Percentiles rank a stretch among this genome's conserved stretches.
Conservation (phyloP, 1,284 basidiomycete species). For the Kalmanozyma brasiliensis region DNA sequence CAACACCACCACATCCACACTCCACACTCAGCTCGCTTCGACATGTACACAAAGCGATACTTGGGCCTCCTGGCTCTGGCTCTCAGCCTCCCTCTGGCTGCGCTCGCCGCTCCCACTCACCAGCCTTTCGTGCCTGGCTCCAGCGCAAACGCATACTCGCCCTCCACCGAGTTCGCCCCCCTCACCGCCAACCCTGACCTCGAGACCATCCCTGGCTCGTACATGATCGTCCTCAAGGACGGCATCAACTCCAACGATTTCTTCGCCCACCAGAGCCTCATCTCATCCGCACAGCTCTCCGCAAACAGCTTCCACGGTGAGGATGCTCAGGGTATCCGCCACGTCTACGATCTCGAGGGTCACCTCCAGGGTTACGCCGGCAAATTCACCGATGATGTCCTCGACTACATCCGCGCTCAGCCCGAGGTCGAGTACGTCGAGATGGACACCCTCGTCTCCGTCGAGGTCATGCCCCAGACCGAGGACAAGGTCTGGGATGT, state of each 20-base stretch:
- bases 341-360: slow-evolving; percentile 61
- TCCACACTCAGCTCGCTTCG: slow-evolving; percentile 3
- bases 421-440: slow-evolving; percentile 95
- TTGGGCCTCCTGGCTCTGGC: slow-evolving; percentile 49
- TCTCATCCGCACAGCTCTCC: slow-evolving; percentile 52
- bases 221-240: slow-evolving; percentile 66
- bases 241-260: slow-evolving; percentile 56
- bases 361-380: slow-evolving; percentile 83
- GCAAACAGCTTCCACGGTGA: slow-evolving; percentile 54
- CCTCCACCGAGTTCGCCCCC: slow-evolving; percentile 46
- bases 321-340: slow-evolving; percentile 52
- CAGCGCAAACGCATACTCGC: slow-evolving; percentile 45
- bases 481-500: slow-evolving; percentile 57
- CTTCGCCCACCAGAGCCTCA: slow-evolving; percentile 53
- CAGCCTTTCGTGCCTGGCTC: slow-evolving; percentile 54
- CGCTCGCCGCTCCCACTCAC: slow-evolving; percentile 46
- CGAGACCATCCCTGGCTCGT: slow-evolving; percentile 59
- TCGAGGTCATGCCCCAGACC: slow-evolving; percentile 61
- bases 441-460: slow-evolving; percentile 73
- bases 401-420: slow-evolving; percentile 82
- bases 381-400: slow-evolving; percentile 78
- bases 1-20: neutral
- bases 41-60: slow-evolving; percentile 52
- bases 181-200: slow-evolving; percentile 50
- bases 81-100: slow-evolving; percentile 44